Evolutionary conservation across 2,329 filamentous ascomycete genomes (phyloP), one percentile per base, ranked within the genome.

Genomic region (Trichoderma citrinoviride): DNA sequence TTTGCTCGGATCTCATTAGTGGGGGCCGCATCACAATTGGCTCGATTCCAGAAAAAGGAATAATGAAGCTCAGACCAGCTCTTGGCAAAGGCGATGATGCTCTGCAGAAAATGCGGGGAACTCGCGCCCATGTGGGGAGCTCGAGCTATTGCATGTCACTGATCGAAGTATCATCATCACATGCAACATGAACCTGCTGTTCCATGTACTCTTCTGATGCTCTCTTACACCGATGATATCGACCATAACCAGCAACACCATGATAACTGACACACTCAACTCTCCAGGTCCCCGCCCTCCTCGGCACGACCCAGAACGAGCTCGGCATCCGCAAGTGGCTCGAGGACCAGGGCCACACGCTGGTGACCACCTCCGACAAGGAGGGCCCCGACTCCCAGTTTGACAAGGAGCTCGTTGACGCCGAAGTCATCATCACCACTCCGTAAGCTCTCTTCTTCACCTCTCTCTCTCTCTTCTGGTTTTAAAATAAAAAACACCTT

Each of bases 371-470:
- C 70, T 97, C 93, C 52, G 92, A 97, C 85, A 99, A 99, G 85
- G 95, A 99, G 73, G 90, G 92, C 71, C 90, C 92, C 82, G 86
- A 90, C 85, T 98, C 94, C 67, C 90, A 85, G 71, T 98, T 99
- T 66, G 95, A 98, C 81, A 86, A 93, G 83, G 92, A 99, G 82
- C 87, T 99, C 63, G 93, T 95, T 68, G 95, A 98, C 77, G 93
- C 95, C 68, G 95, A 99, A 81, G 85, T 99, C 80, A 98, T 99
- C 86, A 98, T 99, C 81, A 99, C 95, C 72, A 99, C 95, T 65
- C 95, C 95, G 91, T 97, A 79, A 52, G 3, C 12, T 3, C 7
- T n/a, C 25, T 5, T 46, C 23, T 8, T 8, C 19, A 17, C 19
- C n/a, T n/a, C n/a, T n/a, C n/a, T n/a, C n/a, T n/a, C n/a, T n/a